These are phyloP conservation scores for Microcos paniculata DNA, from an alignment of 345 rosid species.

Conservation along the genomic window DNA sequence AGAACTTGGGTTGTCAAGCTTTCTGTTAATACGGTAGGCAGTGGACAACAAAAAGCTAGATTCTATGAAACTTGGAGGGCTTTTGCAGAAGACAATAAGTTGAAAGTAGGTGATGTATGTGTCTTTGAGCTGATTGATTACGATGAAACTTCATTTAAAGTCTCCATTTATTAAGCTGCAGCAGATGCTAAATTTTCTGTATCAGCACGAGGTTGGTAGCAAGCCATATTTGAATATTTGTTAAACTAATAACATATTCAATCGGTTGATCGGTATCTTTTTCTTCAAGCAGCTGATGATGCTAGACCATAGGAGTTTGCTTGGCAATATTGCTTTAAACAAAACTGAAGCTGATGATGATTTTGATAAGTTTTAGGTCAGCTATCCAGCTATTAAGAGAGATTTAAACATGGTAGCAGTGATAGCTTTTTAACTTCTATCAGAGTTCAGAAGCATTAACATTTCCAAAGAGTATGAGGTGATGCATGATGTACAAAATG, in stretches of 20 bases:
- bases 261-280: background rate
- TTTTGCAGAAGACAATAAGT: slow-evolving; percentile 21
- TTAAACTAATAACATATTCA: background rate
- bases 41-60: background rate
- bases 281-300: too few relatives aligned
- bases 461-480: too few relatives aligned
- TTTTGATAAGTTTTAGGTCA: background rate
- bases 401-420: too few relatives aligned
- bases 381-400: background rate
- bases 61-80: slow-evolving; percentile 19
- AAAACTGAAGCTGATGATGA: background rate
- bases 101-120: slow-evolving; percentile 24
- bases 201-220: background rate
- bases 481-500: too few relatives aligned
- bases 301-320: background rate
- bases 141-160: slow-evolving; percentile 11
- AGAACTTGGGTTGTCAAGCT: background rate
- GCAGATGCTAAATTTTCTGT: background rate
- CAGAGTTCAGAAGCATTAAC: too few relatives aligned
- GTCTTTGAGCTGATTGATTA: slow-evolving; percentile 20
- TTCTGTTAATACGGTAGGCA: background rate
- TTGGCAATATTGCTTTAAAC: background rate
- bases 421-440: too few relatives aligned
- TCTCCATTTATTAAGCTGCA: slow-evolving; percentile 15
- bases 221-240: background rate